Percentiles rank a stretch among this genome's conserved stretches.
These are phyloP conservation scores for Diutina siamensis DNA, from an alignment of 1,139 yeast species.

Conservation along the genomic window DNA sequence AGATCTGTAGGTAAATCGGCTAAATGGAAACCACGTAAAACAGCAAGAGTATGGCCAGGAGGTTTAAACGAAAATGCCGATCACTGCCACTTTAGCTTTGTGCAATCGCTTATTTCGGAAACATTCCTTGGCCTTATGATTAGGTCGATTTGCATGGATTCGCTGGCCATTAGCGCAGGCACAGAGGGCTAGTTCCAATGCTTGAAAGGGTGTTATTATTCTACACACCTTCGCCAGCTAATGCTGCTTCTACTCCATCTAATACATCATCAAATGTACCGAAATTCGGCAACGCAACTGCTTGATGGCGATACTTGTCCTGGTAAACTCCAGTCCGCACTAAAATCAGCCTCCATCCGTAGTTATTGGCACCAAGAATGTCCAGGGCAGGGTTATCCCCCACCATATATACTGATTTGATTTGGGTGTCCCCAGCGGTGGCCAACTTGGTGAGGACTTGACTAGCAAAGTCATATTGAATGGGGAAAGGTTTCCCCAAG, in stretches of 20 bases:
- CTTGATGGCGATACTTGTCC: constrained; percentile 45
- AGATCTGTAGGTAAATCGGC: background rate
- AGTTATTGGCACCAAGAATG: constrained; percentile 74
- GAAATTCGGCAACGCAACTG: constrained; percentile 30
- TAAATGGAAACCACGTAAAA: too few species aligned
- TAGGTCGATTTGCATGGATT: too few species aligned
- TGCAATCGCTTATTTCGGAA: background rate
- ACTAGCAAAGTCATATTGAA: constrained; percentile 76
- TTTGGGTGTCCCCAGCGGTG: constrained; percentile 9
- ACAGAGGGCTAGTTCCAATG: background rate
- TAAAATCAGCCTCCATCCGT: constrained; percentile 81
- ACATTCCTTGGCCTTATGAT: too few species aligned
- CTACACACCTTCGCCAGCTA: constrained; percentile 9
- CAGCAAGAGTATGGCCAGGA: too few species aligned
- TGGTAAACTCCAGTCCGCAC: constrained; percentile 81
- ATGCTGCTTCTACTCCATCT: constrained; percentile 28
- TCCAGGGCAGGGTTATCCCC: constrained; percentile 96
- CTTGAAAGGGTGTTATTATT: background rate
- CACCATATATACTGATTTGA: constrained; percentile 65
- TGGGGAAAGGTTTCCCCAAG: constrained; percentile 74
- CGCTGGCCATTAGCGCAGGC: background rate
- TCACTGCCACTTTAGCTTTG: background rate
- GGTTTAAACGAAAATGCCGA: background rate
- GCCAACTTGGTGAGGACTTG: constrained; percentile 18
- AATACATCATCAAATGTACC: constrained; percentile 41